A percentile compares a stretch with the other conserved stretches of the same genome.
These are phyloP conservation scores for Colletotrichum coccodes DNA, from an alignment of 2,329 filamentous ascomycete genomes.

Conservation along the genomic window DNA sequence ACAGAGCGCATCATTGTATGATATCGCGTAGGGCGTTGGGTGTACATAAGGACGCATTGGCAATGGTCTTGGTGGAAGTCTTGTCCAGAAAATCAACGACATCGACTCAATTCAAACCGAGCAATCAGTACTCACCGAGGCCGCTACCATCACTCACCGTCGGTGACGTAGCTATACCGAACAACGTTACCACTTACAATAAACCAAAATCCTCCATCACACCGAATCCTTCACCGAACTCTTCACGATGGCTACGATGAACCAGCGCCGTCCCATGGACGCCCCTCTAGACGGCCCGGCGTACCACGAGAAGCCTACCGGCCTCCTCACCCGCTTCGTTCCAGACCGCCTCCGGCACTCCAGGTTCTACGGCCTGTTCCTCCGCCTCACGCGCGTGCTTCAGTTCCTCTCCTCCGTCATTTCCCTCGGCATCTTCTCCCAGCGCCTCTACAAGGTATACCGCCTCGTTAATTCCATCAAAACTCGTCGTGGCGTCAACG, in stretches of 20 bases:
- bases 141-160: background rate
- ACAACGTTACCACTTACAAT: background rate
- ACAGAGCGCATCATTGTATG: background rate
- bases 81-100: background rate
- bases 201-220: no score
- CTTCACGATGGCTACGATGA: background rate
- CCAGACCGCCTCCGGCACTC: slow-evolving; percentile 33
- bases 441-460: slow-evolving; percentile 50
- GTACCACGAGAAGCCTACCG: slow-evolving; percentile 16
- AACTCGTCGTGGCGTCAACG: slow-evolving; percentile 45
- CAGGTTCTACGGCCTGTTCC: slow-evolving; percentile 38
- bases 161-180: background rate
- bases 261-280: background rate
- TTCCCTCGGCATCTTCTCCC: slow-evolving; percentile 55
- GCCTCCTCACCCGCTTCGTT: slow-evolving; percentile 35
- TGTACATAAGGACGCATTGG: background rate
- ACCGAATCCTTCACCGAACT: no score
- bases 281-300: background rate
- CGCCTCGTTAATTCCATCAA: slow-evolving; percentile 44
- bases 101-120: background rate
- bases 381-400: slow-evolving; percentile 50
- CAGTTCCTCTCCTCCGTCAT: slow-evolving; percentile 54
- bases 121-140: background rate
- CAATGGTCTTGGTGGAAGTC: background rate
- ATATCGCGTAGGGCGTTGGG: background rate